Conservation (phyloP, 2,329 filamentous ascomycete species). For the Pyrenophora tritici-repentis region DNA sequence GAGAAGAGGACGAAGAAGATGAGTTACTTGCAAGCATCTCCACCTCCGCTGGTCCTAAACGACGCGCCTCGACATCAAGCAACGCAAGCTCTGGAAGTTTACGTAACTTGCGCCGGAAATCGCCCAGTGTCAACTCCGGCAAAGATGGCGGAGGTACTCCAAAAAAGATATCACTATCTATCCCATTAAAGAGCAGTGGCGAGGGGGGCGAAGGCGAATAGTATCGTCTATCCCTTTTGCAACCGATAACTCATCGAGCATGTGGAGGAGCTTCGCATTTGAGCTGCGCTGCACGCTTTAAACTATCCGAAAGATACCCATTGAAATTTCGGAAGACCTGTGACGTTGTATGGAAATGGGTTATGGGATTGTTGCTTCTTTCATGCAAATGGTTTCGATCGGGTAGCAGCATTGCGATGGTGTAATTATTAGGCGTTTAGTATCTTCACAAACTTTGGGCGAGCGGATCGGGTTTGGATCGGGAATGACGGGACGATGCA, state of each 20-base stretch:
- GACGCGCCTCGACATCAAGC: constrained; percentile 48
- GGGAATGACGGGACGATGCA: constrained; percentile 23
- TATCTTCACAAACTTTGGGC: constrained; percentile 13
- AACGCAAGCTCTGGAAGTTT: constrained; percentile 41
- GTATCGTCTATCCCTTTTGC: constrained; percentile 4
- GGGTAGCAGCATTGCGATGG: constrained; percentile 35
- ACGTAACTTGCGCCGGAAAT: constrained; percentile 50
- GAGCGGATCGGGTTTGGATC: constrained; percentile 11
- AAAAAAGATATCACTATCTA: constrained; percentile 50
- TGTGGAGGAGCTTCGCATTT: constrained; percentile 26
- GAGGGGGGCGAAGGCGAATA: constrained; percentile 41
- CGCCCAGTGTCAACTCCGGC: constrained; percentile 48
- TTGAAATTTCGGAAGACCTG: constrained; percentile 32
- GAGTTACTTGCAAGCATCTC: constrained; percentile 80
- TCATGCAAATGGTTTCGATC: constrained; percentile 23
- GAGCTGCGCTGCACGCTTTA: constrained; percentile 29
- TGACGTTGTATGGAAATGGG: constrained; percentile 43
- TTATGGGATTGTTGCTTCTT: constrained; percentile 25
- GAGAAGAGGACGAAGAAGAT: constrained; percentile 93
- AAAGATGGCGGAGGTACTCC: constrained; percentile 49
- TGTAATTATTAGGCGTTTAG: constrained; percentile 34
- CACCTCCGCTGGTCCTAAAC: constrained; percentile 49
- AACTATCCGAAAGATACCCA: constrained; percentile 43
- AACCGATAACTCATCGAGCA: constrained; percentile 8
- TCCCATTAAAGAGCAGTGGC: constrained; percentile 47